Evolutionary conservation across 768 basidiomycete species (phyloP), one percentile per base, ranked within the genome.

Genomic region (Lactarius indigo): DNA sequence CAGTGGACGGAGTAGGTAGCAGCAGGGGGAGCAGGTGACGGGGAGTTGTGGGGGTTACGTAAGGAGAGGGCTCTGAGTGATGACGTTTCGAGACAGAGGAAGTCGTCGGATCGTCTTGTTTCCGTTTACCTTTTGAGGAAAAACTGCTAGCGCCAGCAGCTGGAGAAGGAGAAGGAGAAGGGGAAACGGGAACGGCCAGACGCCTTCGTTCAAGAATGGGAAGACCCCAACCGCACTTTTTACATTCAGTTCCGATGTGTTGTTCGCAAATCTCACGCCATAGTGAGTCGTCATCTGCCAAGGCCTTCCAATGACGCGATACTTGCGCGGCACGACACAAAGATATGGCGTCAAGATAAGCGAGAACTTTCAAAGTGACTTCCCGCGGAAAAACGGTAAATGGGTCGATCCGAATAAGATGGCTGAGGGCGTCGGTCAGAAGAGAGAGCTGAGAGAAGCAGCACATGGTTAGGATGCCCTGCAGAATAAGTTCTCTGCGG

Each of bases 371-470:
- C 75, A 98, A 85, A 23, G 84, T 85, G 72, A 97, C 84, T 76
- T 99, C 96, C 66, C 92, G 88, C 2, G 97, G 97, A 57, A 99
- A 85, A 69, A 94, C 85, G 56, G 83, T 79, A 77, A 98, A 94
- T 12, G 96, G 97, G 76, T 99, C 97, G 76, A 98, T 89, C 71
- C 97, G 89, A 76, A 97, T 98, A 71, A 98, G 88, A 70, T 92
- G 88, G 39, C 87, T 82, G 67, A 98, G 91, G 61, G 94, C 90
- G 69, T 97, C 93, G 35, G 94, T 90, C 65, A 99, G 89, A 59
- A 98, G 90, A 31, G 97, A 98, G 33, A 99, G 88, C 74, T 99
- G 95, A 57, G 92, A 96, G 81, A 97, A 98, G 79, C 97, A 98
- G 77, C 96, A 98, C 94, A 99, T 98, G 18, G 97, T 98, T 71